Evolutionary conservation across 2,329 filamentous ascomycete species (phyloP), one percentile per base, ranked within the genome.

Genomic region (Verticillium klebahnii): DNA sequence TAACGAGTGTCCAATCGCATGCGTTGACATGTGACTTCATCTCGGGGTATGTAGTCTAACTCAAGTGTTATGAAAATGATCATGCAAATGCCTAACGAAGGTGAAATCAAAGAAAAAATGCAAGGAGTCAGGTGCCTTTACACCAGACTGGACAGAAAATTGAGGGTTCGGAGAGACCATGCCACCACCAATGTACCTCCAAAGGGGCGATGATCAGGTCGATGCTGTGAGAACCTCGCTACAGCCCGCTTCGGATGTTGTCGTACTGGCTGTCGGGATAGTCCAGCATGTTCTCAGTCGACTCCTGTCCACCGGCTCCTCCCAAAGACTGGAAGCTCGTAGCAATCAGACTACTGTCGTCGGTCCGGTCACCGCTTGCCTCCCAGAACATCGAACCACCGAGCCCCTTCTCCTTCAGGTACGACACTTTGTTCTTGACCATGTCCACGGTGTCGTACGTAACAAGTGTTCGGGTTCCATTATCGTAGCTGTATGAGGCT

Each of bases 361-460:
- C 85, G 4, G 69, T 80, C 68, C 82, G 82, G 72, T 96, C 92
- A 8, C 82, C 86, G 64, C 87, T 91, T 17, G 85, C 87, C 73
- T 95, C 91, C 91, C 91, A 96, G 84, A 91, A 96, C 90, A 95
- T 94, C 34, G 84, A 87, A 29, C 91, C 92, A 3, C 88, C 91
- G 1, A 95, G 80, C 0, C 85, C 82, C 61, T 81, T 79, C 58
- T 75, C 69, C 73, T 83, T 81, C 67, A 93, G 84, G 72, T 89
- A 94, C 2, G 77, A 69, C 5, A 86, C 85, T 77, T 95, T 96
- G 66, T 77, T 70, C 58, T 76, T 72, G 34, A 87, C 80, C 68
- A 88, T 83, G 32, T 78, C 76, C 0, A 86, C 82, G 1, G 84
- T 91, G 70, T 90, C 87, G 72, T 91, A 96, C 25, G 85, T 88